Percentiles rank a stretch among this genome's conserved stretches.
These are phyloP conservation scores for Vigna unguiculata DNA, from an alignment of 306 rosid genomes.

Conservation along the genomic window DNA sequence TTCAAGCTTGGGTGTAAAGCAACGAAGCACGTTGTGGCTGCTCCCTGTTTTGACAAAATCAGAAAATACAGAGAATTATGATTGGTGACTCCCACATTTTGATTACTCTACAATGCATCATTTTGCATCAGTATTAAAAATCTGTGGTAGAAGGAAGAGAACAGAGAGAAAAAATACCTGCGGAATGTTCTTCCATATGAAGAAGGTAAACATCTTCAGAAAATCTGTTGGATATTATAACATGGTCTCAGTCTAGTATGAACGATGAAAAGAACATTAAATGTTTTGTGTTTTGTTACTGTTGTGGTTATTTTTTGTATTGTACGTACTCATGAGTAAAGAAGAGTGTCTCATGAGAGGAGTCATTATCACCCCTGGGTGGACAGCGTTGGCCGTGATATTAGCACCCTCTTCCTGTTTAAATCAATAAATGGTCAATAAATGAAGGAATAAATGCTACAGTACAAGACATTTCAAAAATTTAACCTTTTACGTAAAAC, in stretches of 20 bases:
- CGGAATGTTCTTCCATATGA: conserved; percentile 81
- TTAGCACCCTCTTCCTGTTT: conserved; percentile 83
- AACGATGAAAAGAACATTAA: background rate
- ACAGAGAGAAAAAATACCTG: conserved; percentile 59
- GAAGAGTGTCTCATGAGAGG: conserved; percentile 94
- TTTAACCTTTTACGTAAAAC: too few relatives aligned
- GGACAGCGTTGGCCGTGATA: conserved; percentile 81
- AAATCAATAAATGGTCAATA: conserved; percentile 10
- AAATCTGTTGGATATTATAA: conserved; percentile 49
- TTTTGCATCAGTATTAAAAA: background rate
- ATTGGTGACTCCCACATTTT: background rate
- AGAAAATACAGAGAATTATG: background rate
- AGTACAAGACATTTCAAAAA: background rate
- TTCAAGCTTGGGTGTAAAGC: conserved; percentile 81
- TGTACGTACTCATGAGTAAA: conserved; percentile 69
- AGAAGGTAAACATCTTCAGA: conserved; percentile 66
- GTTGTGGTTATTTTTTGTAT: background rate
- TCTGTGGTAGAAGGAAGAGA: background rate
- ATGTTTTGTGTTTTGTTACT: background rate
- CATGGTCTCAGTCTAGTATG: background rate
- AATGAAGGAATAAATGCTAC: background rate
- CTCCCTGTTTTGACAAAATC: conserved; percentile 62
- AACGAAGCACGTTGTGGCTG: conserved; percentile 85
- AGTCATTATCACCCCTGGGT: conserved; percentile 92
- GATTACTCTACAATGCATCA: background rate